A percentile compares a stretch with the other conserved stretches of the same genome.
These are phyloP conservation scores for Acorus gramineus DNA, from an alignment of 106 monocot genomes.

Conservation along the genomic window DNA sequence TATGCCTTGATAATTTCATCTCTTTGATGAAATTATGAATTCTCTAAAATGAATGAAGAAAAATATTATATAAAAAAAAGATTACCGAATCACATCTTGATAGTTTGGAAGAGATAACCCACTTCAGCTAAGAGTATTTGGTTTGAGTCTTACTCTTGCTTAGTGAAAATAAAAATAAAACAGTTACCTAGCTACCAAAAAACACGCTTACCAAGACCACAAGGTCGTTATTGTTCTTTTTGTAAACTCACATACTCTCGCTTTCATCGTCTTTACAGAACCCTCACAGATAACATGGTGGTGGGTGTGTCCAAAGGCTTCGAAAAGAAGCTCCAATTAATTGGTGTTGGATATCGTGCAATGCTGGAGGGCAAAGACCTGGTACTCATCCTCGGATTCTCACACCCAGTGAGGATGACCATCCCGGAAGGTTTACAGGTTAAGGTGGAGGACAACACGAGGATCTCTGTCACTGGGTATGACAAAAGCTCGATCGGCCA, in stretches of 20 bases:
- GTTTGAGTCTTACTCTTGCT: no score
- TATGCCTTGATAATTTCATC: not conserved
- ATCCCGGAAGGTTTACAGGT: slow-evolving; percentile 67
- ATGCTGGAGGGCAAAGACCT: slow-evolving; percentile 65
- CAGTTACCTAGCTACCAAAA: no score
- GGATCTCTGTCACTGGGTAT: slow-evolving; percentile 58
- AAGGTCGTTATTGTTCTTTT: no score
- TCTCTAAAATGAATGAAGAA: not conserved
- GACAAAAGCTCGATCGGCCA: slow-evolving; percentile 77
- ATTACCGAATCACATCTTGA: no score
- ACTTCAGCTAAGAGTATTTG: no score
- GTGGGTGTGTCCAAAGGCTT: slow-evolving; percentile 92
- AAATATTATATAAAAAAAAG: no score
- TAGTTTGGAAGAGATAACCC: no score
- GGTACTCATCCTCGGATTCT: slow-evolving; percentile 80
- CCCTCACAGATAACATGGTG: slow-evolving; percentile 92
- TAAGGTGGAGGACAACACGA: slow-evolving; percentile 89
- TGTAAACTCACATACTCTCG: not conserved
- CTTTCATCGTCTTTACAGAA: slow-evolving; percentile 33
- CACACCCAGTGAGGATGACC: slow-evolving; percentile 81
- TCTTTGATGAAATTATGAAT: not conserved
- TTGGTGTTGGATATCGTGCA: slow-evolving; percentile 90
- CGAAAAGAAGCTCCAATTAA: slow-evolving; percentile 71
- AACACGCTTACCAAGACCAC: no score
- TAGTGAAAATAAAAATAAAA: no score